Conservation (phyloP, 257 asterid genomes). For the Jacaranda mimosifolia region DNA sequence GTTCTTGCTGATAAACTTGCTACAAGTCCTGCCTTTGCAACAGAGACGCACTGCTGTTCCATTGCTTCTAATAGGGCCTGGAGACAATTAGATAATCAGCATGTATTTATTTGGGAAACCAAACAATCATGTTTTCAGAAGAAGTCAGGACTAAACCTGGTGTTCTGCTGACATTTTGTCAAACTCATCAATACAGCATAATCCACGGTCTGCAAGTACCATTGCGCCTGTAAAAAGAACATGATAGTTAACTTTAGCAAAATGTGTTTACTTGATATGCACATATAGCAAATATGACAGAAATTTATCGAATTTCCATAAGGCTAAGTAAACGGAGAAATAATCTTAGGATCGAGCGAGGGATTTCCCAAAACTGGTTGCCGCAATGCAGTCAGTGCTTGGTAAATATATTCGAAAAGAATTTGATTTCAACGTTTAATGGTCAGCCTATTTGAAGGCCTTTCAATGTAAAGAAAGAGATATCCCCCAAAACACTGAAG, state of each 20-base stretch:
- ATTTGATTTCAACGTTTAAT: neutral
- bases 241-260: conserved; percentile 30
- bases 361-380: neutral
- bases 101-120: conserved; percentile 27
- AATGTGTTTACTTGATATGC: conserved; percentile 14
- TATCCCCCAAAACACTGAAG: neutral
- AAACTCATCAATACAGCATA: conserved; percentile 98
- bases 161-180: conserved; percentile 97
- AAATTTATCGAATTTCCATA: conserved; percentile 4
- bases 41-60: conserved; percentile 99
- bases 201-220: conserved; percentile 98
- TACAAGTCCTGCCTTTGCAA: conserved; percentile 99
- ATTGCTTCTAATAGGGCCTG: conserved; percentile 97
- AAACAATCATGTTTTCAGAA: conserved; percentile 31
- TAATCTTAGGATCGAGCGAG: conserved; percentile 6
- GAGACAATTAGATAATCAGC: conserved; percentile 42
- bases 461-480: conserved; percentile 13
- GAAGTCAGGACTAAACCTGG: conserved; percentile 65
- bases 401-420: neutral
- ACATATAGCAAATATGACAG: neutral
- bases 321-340: neutral
- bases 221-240: conserved; percentile 76
- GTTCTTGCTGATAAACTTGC: conserved; percentile 99
- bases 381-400: neutral
- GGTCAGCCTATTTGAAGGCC: conserved; percentile 30